Percentiles rank a stretch among this genome's conserved stretches.
Conservation (phyloP, 164 flowering plant genomes). For the Tinospora cordifolia region DNA sequence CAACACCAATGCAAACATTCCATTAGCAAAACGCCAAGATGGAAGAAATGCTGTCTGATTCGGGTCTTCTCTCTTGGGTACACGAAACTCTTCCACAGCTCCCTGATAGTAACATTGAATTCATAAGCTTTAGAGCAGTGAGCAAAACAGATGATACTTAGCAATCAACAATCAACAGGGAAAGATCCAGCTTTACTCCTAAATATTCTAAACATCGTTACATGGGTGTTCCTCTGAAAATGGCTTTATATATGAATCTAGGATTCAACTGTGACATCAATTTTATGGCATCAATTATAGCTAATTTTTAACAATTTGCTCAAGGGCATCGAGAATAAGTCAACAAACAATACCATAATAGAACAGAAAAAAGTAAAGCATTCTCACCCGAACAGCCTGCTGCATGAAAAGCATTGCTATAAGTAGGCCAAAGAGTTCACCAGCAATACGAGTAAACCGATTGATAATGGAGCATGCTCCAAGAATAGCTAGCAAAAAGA, state of each 20-base stretch:
- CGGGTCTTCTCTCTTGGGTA: conserved; percentile 63
- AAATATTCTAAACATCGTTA: too few species aligned
- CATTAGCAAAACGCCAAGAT: conserved; percentile 92
- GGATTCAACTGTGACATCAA: not conserved
- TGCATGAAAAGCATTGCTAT: conserved; percentile 99
- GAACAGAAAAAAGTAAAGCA: conserved; percentile 1
- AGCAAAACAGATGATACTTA: not conserved
- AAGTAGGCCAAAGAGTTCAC: conserved; percentile 92
- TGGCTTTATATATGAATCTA: too few species aligned
- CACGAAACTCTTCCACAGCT: conserved; percentile 77
- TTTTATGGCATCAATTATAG: not conserved
- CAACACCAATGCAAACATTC: conserved; percentile 90
- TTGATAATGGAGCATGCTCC: conserved; percentile 96
- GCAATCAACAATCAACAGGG: not conserved
- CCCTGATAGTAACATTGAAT: conserved; percentile 39
- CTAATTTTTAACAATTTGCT: not conserved
- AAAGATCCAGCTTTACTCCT: not conserved
- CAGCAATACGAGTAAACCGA: conserved; percentile 89
- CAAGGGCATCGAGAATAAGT: not conserved
- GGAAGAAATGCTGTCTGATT: conserved; percentile 48
- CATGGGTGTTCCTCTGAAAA: too few species aligned
- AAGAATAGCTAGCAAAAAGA: conserved; percentile 68
- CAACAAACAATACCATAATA: not conserved
- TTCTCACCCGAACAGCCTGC: conserved; percentile 80
- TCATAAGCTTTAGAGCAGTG: conserved; percentile 2